phyloP scores from a whole-genome alignment of 495 filamentous ascomycete species.

The Penicillium lagena region DNA sequence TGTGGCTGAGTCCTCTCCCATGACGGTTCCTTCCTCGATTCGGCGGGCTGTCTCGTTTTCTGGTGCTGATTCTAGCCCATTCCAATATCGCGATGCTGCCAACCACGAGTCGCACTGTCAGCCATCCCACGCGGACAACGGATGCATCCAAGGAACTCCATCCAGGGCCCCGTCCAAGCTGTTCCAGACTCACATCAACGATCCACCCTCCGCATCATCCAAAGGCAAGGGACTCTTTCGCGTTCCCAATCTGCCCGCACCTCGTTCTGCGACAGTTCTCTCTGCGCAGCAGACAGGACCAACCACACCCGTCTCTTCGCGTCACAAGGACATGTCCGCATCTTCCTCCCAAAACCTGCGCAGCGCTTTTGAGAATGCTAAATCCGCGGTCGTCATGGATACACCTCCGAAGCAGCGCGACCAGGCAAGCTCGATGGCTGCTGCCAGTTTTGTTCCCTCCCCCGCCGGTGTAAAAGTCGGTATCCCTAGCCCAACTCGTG shows the following conservation, averaged over 20 bases:
- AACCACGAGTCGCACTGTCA: conserved; percentile 3
- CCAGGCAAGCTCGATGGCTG: neutral
- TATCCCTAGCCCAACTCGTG: conserved; percentile 2
- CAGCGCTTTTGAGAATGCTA: conserved; percentile 1
- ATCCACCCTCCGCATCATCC: conserved; percentile 5
- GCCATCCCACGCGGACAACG: conserved; percentile 9
- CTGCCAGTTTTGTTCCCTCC: conserved; percentile 4
- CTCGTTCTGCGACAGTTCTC: conserved; percentile 13
- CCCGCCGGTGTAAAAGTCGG: conserved; percentile 1
- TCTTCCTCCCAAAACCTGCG: conserved; percentile 6
- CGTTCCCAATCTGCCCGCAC: conserved; percentile 33
- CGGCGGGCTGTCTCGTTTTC: conserved; percentile 20
- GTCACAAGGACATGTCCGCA: conserved; percentile 9
- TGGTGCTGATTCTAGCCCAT: conserved; percentile 18
- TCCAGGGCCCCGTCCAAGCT: conserved; percentile 39
- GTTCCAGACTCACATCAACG: conserved; percentile 12
- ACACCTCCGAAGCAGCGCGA: conserved; percentile 33
- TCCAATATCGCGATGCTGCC: conserved; percentile 6
- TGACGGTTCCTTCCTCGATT: conserved; percentile 18
- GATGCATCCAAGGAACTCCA: conserved; percentile 46
- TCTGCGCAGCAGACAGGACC: conserved; percentile 15
- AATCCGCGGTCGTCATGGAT: conserved; percentile 28
- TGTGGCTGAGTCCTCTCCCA: conserved; percentile 16
- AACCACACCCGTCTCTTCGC: conserved; percentile 27
- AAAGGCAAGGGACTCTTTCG: conserved; percentile 24